Conservation (phyloP, 2,329 filamentous ascomycete genomes). For the Aspergillus novoparasiticus region DNA sequence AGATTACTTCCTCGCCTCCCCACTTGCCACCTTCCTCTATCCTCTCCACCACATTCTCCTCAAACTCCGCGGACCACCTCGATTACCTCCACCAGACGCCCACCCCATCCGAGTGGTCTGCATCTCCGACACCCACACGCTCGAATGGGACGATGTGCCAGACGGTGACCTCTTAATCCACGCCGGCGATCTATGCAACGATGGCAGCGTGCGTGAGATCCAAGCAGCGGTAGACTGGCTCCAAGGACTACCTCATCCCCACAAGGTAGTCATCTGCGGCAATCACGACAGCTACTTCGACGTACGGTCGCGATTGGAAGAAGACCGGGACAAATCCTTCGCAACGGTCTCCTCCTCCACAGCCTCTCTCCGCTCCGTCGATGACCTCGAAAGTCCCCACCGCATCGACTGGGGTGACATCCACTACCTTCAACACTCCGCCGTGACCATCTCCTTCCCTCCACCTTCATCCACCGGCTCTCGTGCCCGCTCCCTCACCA, state of each 20-base stretch:
- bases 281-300: slow-evolving; percentile 93
- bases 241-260: slow-evolving; percentile 67
- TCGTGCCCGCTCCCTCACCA: slow-evolving; percentile 61
- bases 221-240: slow-evolving; percentile 88
- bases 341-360: slow-evolving; percentile 37
- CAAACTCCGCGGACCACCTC: slow-evolving; percentile 67
- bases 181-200: slow-evolving; percentile 79
- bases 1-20: slow-evolving; percentile 68
- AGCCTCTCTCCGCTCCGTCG: slow-evolving; percentile 40
- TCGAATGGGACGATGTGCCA: slow-evolving; percentile 56
- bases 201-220: slow-evolving; percentile 71
- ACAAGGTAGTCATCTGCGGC: slow-evolving; percentile 82
- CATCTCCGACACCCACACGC: slow-evolving; percentile 84
- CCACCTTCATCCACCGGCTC: slow-evolving; percentile 40
- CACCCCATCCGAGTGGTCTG: slow-evolving; percentile 75
- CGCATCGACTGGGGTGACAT: slow-evolving; percentile 67
- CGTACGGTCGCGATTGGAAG: slow-evolving; percentile 58
- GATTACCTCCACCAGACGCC: slow-evolving; percentile 56
- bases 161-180: slow-evolving; percentile 85
- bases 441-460: slow-evolving; percentile 64
- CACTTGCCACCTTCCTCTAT: slow-evolving; percentile 65
- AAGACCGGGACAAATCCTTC: slow-evolving; percentile 51
- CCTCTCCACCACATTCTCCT: slow-evolving; percentile 67
- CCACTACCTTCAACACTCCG: slow-evolving; percentile 73
- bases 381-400: slow-evolving; percentile 48